phyloP scores from a whole-genome alignment of 2,329 filamentous ascomycete species.

The Neocucurbitaria cava region DNA sequence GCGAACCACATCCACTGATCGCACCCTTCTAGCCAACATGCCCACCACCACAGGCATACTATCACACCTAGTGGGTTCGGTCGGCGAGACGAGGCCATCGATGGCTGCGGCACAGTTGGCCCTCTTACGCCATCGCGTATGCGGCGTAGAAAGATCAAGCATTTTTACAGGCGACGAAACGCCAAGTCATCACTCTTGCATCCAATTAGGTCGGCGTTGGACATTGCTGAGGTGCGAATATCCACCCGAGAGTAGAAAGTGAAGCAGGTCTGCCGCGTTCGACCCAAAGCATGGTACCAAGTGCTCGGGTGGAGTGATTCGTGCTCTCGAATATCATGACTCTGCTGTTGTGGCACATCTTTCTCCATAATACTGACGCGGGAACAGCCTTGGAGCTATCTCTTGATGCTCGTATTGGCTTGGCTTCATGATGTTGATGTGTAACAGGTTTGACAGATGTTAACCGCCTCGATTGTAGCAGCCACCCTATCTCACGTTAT shows the following conservation, averaged over 20 bases:
- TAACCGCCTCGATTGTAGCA: no score
- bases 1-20: background rate
- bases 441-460: no score
- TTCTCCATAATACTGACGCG: background rate
- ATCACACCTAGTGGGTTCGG: conserved; percentile 3
- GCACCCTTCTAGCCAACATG: background rate
- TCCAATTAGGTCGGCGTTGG: background rate
- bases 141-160: conserved; percentile 6
- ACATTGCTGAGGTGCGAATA: background rate
- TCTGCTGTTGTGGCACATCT: background rate
- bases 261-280: background rate
- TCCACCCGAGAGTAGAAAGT: background rate
- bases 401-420: background rate
- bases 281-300: background rate
- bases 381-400: background rate
- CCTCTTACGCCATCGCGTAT: conserved; percentile 4
- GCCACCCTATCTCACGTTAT: no score
- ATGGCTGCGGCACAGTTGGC: conserved; percentile 15
- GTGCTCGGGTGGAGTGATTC: background rate
- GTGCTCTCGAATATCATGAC: background rate
- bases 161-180: background rate
- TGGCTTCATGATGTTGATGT: background rate
- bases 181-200: background rate
- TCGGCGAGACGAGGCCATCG: conserved; percentile 1
- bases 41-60: background rate